Conservation (phyloP, 495 filamentous ascomycete genomes). For the Neohortaea acidophila region DNA sequence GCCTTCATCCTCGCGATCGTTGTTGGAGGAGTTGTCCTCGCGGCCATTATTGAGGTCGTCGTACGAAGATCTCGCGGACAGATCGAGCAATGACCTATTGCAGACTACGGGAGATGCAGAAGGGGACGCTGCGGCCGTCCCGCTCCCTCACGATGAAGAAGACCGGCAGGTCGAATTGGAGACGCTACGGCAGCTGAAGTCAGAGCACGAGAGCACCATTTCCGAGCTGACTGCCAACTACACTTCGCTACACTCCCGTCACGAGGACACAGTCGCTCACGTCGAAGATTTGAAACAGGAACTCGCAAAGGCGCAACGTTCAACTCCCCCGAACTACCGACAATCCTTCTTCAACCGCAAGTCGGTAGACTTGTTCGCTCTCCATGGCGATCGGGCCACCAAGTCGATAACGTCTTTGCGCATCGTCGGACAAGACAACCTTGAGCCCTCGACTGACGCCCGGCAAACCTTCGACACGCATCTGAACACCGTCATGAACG, state of each 20-base stretch:
- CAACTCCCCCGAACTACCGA: conserved; percentile 38
- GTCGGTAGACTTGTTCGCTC: conserved; percentile 75
- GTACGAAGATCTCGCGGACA: conserved; percentile 37
- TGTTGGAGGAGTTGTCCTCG: conserved; percentile 92
- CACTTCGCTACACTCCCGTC: conserved; percentile 60
- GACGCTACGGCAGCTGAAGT: conserved; percentile 47
- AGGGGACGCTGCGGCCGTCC: neutral
- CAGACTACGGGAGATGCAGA: conserved; percentile 1
- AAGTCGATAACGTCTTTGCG: conserved; percentile 80
- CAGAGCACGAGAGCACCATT: conserved; percentile 63
- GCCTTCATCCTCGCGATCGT: conserved; percentile 79
- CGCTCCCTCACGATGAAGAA: conserved; percentile 1
- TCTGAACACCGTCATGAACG: conserved; percentile 81
- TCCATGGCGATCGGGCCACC: conserved; percentile 84
- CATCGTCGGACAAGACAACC: conserved; percentile 71
- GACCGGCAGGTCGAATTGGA: conserved; percentile 49
- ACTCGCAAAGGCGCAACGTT: conserved; percentile 47
- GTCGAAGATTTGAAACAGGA: conserved; percentile 83
- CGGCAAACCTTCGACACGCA: conserved; percentile 90
- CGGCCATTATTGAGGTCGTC: conserved; percentile 57
- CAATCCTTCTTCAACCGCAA: conserved; percentile 79
- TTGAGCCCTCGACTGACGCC: conserved; percentile 63
- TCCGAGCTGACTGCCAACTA: conserved; percentile 60
- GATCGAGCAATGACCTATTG: conserved; percentile 1
- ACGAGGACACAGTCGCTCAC: conserved; percentile 64